Conservation (phyloP, 2,329 filamentous ascomycete species). For the Aspergillus ochraceoroseus region DNA sequence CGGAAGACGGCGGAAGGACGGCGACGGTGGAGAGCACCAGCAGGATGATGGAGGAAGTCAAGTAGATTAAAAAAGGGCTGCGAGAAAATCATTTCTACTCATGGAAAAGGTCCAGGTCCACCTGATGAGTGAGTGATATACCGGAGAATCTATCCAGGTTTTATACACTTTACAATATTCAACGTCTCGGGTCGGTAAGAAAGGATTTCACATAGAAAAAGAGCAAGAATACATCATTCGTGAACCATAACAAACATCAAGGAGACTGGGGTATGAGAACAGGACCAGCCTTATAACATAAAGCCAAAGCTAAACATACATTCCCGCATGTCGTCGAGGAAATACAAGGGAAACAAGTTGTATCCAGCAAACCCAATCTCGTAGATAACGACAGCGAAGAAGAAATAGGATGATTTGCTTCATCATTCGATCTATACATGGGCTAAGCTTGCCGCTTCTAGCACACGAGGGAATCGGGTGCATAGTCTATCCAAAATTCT, state of each 20-base stretch:
- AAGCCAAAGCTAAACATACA: constrained; percentile 14
- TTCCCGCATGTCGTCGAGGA: constrained; percentile 7
- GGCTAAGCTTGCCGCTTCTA: background rate
- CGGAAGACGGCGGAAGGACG: too few species aligned
- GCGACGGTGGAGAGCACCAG: too few species aligned
- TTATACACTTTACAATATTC: too few species aligned
- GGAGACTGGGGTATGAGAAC: constrained; percentile 13
- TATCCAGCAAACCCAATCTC: constrained; percentile 5
- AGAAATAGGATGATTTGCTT: constrained; percentile 3
- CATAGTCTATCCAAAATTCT: background rate
- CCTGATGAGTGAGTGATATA: too few species aligned
- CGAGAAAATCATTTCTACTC: too few species aligned
- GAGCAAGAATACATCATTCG: constrained; percentile 11
- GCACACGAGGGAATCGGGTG: background rate
- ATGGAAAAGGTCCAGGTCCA: too few species aligned
- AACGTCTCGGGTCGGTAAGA: background rate
- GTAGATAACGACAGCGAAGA: constrained; percentile 7
- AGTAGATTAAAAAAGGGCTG: too few species aligned
- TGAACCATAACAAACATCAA: constrained; percentile 14
- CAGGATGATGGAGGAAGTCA: too few species aligned
- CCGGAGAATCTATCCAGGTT: too few species aligned
- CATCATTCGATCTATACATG: constrained; percentile 7
- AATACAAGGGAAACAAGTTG: constrained; percentile 8
- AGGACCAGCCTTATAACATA: constrained; percentile 5
- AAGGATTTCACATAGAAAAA: constrained; percentile 1